Conservation (phyloP, 2,329 filamentous ascomycete species). For the Metarhizium humberi region DNA sequence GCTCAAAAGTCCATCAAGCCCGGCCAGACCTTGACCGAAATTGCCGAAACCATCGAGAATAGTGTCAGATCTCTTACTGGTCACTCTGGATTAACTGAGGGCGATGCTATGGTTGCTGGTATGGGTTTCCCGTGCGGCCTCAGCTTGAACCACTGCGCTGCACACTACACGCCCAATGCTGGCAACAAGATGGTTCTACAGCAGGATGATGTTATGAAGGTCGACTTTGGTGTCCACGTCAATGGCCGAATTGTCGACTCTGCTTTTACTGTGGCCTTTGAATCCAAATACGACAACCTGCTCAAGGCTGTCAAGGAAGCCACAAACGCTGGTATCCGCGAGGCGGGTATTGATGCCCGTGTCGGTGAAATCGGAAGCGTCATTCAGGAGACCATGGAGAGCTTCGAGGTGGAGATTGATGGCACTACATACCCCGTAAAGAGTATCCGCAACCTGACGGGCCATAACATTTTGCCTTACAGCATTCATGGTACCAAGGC, state of each 20-base stretch:
- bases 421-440: slow-evolving; percentile 74
- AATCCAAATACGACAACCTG: slow-evolving; percentile 65
- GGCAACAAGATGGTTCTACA: slow-evolving; percentile 71
- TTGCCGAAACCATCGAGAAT: slow-evolving; percentile 81
- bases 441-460: slow-evolving; percentile 77
- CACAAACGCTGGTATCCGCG: slow-evolving; percentile 72
- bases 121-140: slow-evolving; percentile 84
- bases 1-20: slow-evolving; percentile 74
- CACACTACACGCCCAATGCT: slow-evolving; percentile 80
- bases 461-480: slow-evolving; percentile 83
- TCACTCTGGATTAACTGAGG: slow-evolving; percentile 66
- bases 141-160: slow-evolving; percentile 76
- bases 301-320: slow-evolving; percentile 65
- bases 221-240: slow-evolving; percentile 75
- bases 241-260: slow-evolving; percentile 74
- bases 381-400: slow-evolving; percentile 90
- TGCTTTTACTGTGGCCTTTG: slow-evolving; percentile 71
- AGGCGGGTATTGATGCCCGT: slow-evolving; percentile 86
- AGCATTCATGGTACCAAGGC: slow-evolving; percentile 89
- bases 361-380: slow-evolving; percentile 75
- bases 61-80: slow-evolving; percentile 68
- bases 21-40: slow-evolving; percentile 70
- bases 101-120: slow-evolving; percentile 67
- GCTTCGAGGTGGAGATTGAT: slow-evolving; percentile 78
- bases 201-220: slow-evolving; percentile 69